Conservation (phyloP, 495 filamentous ascomycete species). For the Xylaria nigripes region DNA sequence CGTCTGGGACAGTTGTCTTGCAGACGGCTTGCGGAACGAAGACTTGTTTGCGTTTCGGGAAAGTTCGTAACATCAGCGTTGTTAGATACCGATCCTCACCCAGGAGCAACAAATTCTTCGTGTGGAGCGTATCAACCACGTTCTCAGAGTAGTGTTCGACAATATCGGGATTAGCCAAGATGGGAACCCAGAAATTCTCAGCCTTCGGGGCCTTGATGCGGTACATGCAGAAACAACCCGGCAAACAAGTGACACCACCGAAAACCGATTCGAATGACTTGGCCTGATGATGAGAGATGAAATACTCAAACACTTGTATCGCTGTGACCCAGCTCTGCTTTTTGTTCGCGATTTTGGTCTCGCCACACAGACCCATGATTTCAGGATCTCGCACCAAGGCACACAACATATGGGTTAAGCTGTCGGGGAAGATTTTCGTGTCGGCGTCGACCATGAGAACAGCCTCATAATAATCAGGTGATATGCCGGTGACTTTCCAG, state of each 20-base stretch:
- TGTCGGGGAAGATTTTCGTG: conserved; percentile 98
- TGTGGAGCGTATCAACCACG: conserved; percentile 96
- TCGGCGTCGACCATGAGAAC: conserved; percentile 99
- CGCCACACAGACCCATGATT: conserved; percentile 97
- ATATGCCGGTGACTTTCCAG: conserved; percentile 96
- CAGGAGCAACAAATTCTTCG: conserved; percentile 92
- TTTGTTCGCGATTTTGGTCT: conserved; percentile 99
- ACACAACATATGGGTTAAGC: conserved; percentile 94
- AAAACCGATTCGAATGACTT: conserved; percentile 99
- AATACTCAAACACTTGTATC: conserved; percentile 99
- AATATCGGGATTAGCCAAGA: conserved; percentile 95
- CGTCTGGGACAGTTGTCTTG: conserved; percentile 93
- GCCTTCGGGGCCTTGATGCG: conserved; percentile 98
- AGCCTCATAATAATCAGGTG: conserved; percentile 94
- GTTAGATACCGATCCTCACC: conserved; percentile 96
- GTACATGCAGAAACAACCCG: conserved; percentile 99
- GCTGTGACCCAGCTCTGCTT: conserved; percentile 87
- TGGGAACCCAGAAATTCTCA: conserved; percentile 99
- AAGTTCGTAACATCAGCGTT: conserved; percentile 96
- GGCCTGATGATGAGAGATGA: conserved; percentile 92
- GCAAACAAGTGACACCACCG: conserved; percentile 97
- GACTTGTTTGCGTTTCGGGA: conserved; percentile 97
- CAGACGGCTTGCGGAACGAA: conserved; percentile 98
- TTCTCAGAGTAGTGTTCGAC: conserved; percentile 99
- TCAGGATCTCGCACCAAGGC: conserved; percentile 99